Percentiles rank a stretch among this genome's conserved stretches.
Conservation (phyloP, 345 rosid species). For the Xanthoceras sorbifolium region DNA sequence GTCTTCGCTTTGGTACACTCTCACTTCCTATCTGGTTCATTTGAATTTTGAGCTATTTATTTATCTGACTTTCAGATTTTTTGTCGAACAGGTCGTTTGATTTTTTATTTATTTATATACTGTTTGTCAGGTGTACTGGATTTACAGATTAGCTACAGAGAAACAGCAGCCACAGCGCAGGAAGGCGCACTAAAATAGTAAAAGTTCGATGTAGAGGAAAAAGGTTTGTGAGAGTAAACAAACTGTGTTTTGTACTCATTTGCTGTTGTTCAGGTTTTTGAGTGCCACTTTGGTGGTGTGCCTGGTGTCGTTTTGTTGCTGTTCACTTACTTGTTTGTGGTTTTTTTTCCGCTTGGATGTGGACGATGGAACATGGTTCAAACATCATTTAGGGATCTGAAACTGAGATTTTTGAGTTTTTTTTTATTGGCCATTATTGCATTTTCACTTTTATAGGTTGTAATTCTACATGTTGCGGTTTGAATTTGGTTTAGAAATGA, state of each 20-base stretch:
- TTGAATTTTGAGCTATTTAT: not conserved
- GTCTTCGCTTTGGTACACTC: constrained; percentile 69
- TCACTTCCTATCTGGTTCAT: not conserved
- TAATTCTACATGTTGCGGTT: not conserved
- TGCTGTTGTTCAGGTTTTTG: not conserved
- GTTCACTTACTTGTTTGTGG: not conserved
- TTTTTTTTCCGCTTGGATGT: not conserved
- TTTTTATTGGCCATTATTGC: not conserved
- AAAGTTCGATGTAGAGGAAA: not conserved
- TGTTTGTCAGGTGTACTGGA: constrained; percentile 66
- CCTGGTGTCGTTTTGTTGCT: not conserved
- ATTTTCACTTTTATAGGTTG: not conserved
- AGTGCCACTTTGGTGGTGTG: not conserved
- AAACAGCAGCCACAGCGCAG: constrained; percentile 74
- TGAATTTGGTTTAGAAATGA: not conserved
- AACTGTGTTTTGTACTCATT: not conserved
- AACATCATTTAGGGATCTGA: not conserved
- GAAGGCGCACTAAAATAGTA: constrained; percentile 51
- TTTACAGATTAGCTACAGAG: constrained; percentile 73
- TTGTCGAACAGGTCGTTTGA: not conserved
- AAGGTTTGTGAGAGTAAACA: constrained; percentile 12
- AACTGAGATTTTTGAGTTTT: not conserved
- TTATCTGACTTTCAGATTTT: not conserved
- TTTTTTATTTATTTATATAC: not conserved
- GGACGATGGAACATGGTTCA: not conserved